These are phyloP conservation scores for Trichosporon faecale DNA, from an alignment of 1,284 basidiomycete genomes.

Conservation along the genomic window DNA sequence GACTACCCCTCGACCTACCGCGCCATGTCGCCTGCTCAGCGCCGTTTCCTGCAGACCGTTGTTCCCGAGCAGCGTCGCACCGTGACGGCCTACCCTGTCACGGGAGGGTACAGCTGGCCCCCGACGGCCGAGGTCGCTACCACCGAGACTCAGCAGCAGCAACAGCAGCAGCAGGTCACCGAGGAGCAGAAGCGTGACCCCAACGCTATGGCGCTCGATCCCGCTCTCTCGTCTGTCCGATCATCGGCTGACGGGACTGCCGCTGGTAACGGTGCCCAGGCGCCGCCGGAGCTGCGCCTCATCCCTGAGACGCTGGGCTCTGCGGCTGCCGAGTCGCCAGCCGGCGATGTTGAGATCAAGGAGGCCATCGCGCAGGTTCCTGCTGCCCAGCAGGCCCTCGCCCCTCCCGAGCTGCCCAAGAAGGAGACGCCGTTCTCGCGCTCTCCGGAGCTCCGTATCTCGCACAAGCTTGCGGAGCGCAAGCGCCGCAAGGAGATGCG, in stretches of 20 bases:
- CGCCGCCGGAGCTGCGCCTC: slow-evolving; percentile 35
- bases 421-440: slow-evolving; percentile 81
- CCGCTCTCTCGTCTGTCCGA: slow-evolving; percentile 35
- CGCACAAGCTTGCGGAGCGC: slow-evolving; percentile 84
- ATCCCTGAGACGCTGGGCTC: slow-evolving; percentile 38
- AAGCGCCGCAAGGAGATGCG: slow-evolving; percentile 97
- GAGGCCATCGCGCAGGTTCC: slow-evolving; percentile 23
- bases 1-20: slow-evolving; percentile 9
- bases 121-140: slow-evolving; percentile 7
- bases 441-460: slow-evolving; percentile 85
- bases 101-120: slow-evolving; percentile 23
- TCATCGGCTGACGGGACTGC: slow-evolving; percentile 24
- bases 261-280: slow-evolving; percentile 8
- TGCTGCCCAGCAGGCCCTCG: slow-evolving; percentile 19
- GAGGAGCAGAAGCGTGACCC: slow-evolving; percentile 17
- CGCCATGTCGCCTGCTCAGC: slow-evolving; percentile 24
- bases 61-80: slow-evolving; percentile 16
- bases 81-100: slow-evolving; percentile 32
- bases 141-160: slow-evolving; percentile 13
- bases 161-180: slow-evolving; percentile 12
- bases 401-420: slow-evolving; percentile 18
- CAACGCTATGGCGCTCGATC: slow-evolving; percentile 32
- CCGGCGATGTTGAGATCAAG: slow-evolving; percentile 15
- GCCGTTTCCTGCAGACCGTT: slow-evolving; percentile 26
- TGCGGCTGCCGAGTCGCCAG: slow-evolving; percentile 29